Conservation (phyloP, 148 eudicot genomes). For the Rhododendron simsii region DNA sequence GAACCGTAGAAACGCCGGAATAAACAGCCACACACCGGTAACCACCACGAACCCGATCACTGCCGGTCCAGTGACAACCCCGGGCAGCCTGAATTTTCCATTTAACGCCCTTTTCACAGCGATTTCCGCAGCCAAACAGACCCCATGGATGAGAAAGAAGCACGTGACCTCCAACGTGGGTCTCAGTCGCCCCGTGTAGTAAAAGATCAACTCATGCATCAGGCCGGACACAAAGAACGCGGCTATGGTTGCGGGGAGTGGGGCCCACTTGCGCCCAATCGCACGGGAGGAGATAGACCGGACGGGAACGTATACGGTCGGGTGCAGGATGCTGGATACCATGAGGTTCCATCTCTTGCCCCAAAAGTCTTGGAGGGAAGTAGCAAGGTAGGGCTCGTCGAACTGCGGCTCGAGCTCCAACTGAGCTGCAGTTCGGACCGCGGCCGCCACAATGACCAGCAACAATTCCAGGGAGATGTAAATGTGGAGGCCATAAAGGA, state of each 20-base stretch:
- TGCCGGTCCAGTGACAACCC: conserved; percentile 25
- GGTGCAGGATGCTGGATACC: conserved; percentile 3
- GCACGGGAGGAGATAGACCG: background rate
- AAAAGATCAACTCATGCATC: conserved; percentile 25
- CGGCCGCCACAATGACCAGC: background rate
- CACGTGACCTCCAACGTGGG: conserved; percentile 17
- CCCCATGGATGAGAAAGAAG: conserved; percentile 14
- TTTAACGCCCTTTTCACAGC: conserved; percentile 18
- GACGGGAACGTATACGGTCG: conserved; percentile 15
- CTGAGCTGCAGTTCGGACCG: background rate
- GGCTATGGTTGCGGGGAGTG: background rate
- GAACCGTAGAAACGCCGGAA: conserved; percentile 44
- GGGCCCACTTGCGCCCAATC: conserved; percentile 6
- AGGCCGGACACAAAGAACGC: conserved; percentile 19
- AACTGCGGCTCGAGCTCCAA: conserved; percentile 13
- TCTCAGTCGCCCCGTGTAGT: conserved; percentile 5
- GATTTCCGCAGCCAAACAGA: conserved; percentile 16
- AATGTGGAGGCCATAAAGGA: conserved; percentile 10
- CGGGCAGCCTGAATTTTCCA: conserved; percentile 11
- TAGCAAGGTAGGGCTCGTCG: conserved; percentile 12
- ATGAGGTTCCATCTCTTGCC: conserved; percentile 19
- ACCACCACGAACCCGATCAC: conserved; percentile 32
- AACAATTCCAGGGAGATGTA: background rate
- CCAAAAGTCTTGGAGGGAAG: conserved; percentile 25
- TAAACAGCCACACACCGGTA: conserved; percentile 39